Base-by-base conservation (phyloP, 2,329 filamentous ascomycete species). In the Ascochyta viciae-villosae region DNA sequence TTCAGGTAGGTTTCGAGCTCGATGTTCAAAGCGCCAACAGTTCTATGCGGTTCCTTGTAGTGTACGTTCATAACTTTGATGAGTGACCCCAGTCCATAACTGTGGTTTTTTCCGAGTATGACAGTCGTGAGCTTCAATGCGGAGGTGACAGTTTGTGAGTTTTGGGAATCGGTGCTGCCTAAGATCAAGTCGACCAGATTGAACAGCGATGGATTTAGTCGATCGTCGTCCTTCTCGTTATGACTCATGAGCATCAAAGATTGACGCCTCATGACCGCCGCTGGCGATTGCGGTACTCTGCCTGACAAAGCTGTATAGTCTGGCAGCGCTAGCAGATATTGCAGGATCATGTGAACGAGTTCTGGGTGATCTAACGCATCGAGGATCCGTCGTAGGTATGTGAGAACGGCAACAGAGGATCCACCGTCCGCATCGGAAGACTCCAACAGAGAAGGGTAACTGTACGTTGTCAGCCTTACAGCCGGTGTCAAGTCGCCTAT, bases 351-450 rank as follows among this genome's bases (percentile, higher is more conserved):
- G 64, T 96, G 91, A 56, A 97, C 91, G 80, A 99, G 89, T 69
- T 98, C 93, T 7, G 92, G 91, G 72, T 98, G 92, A 61, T 97
- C 92, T 13, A 99, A 82, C 0, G 91, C 90, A 73, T 97, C 93
- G 6, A 99, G 83, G 51, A 98, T 96, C 38, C 91, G 89, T 54
- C 90, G 89, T 33, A 99, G 82, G 74, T 99, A 98, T 2, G 93
- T 97, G 60, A 98, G 82, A 12, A 99, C 95, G 3, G 95, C 95
- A 22, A 98, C 92, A 0, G 95, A 96, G 6, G 95, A 99, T 50
- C 95, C 95, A 63, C 94, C 95, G 76, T 98, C 94, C 35, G 96
- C 90, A 78, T 99, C 95, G 1, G 95, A 98, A 9, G 95, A 99
- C 76, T 99, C 94, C 13, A 99, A 83, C 29, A 99, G 82, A 1